phyloP scores from a whole-genome alignment of 768 basidiomycete genomes.

The Lentinula sp. region DNA sequence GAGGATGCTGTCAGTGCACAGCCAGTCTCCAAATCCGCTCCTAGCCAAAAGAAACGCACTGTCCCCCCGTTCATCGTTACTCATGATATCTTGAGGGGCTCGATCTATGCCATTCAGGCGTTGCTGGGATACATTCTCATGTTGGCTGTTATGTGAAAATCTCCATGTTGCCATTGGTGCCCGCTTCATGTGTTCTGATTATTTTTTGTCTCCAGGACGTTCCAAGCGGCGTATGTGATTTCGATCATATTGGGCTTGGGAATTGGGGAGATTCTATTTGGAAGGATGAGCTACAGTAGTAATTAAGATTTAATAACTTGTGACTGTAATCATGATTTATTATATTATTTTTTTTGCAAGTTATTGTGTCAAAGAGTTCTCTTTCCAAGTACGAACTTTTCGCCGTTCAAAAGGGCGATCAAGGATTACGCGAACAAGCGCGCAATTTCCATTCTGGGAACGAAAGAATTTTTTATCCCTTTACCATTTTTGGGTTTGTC shows the following conservation, averaged over 20 bases:
- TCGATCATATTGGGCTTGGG: constrained; percentile 66
- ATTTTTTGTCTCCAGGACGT: constrained; percentile 53
- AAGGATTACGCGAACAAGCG: not conserved
- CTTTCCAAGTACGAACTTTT: not conserved
- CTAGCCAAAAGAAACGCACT: constrained; percentile 22
- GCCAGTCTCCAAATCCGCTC: constrained; percentile 1
- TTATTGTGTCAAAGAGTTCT: too few species aligned
- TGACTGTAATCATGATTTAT: too few species aligned
- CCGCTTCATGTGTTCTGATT: not conserved
- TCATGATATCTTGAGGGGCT: constrained; percentile 69
- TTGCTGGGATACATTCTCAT: constrained; percentile 67
- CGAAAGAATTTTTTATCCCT: not conserved
- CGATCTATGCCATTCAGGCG: constrained; percentile 57
- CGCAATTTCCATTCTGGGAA: not conserved
- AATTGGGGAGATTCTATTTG: constrained; percentile 70
- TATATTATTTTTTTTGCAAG: too few species aligned
- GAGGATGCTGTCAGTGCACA: not conserved
- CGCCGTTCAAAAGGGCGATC: not conserved
- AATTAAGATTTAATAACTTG: not conserved
- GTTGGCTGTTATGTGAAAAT: constrained; percentile 72
- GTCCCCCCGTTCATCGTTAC: constrained; percentile 58
- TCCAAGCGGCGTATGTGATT: constrained; percentile 73
- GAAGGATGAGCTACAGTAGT: constrained; percentile 34
- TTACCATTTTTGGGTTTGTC: not conserved
- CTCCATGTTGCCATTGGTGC: not conserved